Evolutionary conservation across 768 basidiomycete genomes (phyloP).

Genomic region (Suillus hirtellus): DNA sequence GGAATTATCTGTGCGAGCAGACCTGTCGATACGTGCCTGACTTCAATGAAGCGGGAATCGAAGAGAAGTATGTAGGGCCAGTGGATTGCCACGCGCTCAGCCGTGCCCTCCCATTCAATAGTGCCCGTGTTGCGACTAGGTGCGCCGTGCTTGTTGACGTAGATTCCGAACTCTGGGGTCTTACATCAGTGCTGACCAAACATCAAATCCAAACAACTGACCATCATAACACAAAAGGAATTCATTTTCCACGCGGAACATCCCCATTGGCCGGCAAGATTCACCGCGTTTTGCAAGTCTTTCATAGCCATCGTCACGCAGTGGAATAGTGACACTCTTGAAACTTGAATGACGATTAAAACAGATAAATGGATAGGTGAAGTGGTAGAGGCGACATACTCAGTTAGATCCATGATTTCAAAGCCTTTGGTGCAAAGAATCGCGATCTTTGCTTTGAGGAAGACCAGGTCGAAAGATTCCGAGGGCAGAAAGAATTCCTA

Average conservation of each 20-base stretch:
- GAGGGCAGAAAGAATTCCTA: conserved; percentile 91
- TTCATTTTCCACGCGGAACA: conserved; percentile 88
- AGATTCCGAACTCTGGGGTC: conserved; percentile 80
- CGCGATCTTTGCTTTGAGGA: conserved; percentile 91
- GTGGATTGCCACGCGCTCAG: conserved; percentile 87
- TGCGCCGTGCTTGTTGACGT: conserved; percentile 90
- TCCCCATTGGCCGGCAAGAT: conserved; percentile 79
- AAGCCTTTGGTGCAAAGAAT: conserved; percentile 94
- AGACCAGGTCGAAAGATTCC: conserved; percentile 87
- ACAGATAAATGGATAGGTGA: not conserved
- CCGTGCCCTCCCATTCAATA: conserved; percentile 94
- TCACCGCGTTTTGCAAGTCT: conserved; percentile 80
- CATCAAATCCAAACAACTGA: conserved; percentile 33
- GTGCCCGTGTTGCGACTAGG: conserved; percentile 68
- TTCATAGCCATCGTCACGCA: conserved; percentile 70
- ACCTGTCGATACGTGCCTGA: conserved; percentile 81
- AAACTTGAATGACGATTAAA: conserved; percentile 46
- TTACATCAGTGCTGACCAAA: conserved; percentile 7
- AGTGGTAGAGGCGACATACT: conserved; percentile 50
- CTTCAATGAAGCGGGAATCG: conserved; percentile 87
- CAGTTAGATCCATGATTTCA: conserved; percentile 94
- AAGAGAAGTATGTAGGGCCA: conserved; percentile 87
- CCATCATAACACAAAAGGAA: conserved; percentile 90
- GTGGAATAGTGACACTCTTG: conserved; percentile 87
- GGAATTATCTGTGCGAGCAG: conserved; percentile 80